Conservation (phyloP, 352 stramenopile genomes). For the Aphanomyces invadans region DNA sequence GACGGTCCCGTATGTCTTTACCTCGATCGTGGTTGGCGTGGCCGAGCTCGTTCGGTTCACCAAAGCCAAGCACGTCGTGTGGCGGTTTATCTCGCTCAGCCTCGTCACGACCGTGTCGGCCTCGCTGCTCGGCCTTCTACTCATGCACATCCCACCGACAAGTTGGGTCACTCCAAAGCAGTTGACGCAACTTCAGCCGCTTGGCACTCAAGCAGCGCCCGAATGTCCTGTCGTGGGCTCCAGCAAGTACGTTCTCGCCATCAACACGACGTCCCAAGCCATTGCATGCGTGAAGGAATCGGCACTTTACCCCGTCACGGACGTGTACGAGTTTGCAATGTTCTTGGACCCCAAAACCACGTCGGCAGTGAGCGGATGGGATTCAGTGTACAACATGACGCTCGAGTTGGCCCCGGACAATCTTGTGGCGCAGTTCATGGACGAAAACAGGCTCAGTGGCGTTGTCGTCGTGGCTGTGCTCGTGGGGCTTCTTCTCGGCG, state of each 20-base stretch:
- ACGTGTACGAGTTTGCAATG: slow-evolving; percentile 40
- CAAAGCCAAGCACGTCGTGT: slow-evolving; percentile 28
- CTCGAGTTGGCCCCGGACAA: slow-evolving; percentile 58
- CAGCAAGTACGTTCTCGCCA: no score
- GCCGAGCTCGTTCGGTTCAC: slow-evolving; percentile 54
- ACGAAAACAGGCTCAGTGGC: slow-evolving; percentile 47
- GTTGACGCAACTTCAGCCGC: background rate
- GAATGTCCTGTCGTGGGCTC: no score
- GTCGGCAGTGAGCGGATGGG: slow-evolving; percentile 41
- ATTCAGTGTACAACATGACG: slow-evolving; percentile 60
- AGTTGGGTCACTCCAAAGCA: background rate
- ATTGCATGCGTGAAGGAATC: no score
- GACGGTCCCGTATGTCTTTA: slow-evolving; percentile 69
- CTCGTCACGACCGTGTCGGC: background rate
- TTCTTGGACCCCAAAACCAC: slow-evolving; percentile 24
- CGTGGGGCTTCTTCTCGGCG: slow-evolving; percentile 50
- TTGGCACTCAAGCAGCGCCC: background rate
- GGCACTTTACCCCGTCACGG: slow-evolving; percentile 43
- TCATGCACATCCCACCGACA: background rate
- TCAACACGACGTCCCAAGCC: no score
- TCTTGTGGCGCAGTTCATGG: slow-evolving; percentile 61
- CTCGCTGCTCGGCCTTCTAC: background rate
- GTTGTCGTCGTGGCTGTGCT: slow-evolving; percentile 67
- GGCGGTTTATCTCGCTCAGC: background rate
- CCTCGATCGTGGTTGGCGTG: slow-evolving; percentile 62